Percentiles rank a stretch among this genome's conserved stretches.
phyloP scores from a whole-genome alignment of 2,329 filamentous ascomycete species.

The Coniochaeta pulveracea region DNA sequence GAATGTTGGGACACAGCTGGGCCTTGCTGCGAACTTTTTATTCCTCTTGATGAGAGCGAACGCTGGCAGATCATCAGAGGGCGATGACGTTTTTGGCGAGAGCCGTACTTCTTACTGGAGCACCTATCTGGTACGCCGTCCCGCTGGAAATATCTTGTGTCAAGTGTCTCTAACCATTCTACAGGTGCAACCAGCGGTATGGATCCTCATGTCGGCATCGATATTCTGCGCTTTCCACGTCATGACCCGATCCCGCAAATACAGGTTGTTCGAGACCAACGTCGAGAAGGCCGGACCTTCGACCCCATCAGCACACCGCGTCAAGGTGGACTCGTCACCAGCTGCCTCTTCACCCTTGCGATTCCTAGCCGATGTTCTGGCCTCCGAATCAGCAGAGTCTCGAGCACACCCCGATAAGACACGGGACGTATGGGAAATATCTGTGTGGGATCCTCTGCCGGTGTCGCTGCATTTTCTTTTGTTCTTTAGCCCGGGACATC shows the following conservation, averaged over 20 bases:
- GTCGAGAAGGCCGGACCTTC: conserved; percentile 59
- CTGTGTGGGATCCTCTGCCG: conserved; percentile 86
- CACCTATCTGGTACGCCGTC: conserved; percentile 35
- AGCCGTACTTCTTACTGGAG: conserved; percentile 54
- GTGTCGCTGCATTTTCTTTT: conserved; percentile 75
- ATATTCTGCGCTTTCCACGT: conserved; percentile 69
- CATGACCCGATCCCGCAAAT: conserved; percentile 70
- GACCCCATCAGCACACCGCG: conserved; percentile 79
- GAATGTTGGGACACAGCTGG: conserved; percentile 63
- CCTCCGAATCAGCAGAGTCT: conserved; percentile 61
- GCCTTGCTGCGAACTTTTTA: conserved; percentile 63
- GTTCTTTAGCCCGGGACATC: conserved; percentile 85
- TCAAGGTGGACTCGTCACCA: conserved; percentile 78
- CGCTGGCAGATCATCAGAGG: conserved; percentile 37
- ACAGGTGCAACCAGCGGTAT: conserved; percentile 61
- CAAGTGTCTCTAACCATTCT: conserved; percentile 3
- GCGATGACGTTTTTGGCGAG: conserved; percentile 81
- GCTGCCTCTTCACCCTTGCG: conserved; percentile 67
- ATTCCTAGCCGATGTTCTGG: conserved; percentile 58
- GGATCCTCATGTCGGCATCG: conserved; percentile 56
- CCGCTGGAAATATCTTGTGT: conserved; percentile 10
- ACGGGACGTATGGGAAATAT: conserved; percentile 88
- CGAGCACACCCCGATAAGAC: conserved; percentile 73
- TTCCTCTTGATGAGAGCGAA: conserved; percentile 81
- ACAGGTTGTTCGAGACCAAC: conserved; percentile 80